These are phyloP conservation scores for Wallacemonas sp. DNA, from an alignment of 208 protist species.

Conservation along the genomic window DNA sequence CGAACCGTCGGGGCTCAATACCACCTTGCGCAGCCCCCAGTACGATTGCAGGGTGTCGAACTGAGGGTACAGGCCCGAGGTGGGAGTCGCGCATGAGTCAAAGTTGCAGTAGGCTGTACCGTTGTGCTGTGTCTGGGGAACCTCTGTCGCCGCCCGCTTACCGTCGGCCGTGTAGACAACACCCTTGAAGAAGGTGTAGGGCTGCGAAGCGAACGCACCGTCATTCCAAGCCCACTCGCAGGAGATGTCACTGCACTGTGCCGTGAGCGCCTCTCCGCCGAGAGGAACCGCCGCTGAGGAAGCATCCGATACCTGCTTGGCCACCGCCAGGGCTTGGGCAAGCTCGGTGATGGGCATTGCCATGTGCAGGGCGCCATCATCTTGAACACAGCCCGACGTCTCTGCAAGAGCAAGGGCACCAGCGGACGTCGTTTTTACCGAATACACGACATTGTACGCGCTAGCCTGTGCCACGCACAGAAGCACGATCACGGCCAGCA, in stretches of 20 bases:
- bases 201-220: conserved; percentile 49
- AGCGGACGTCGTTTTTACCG: neutral
- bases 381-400: neutral
- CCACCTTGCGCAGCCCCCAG: conserved; percentile 45
- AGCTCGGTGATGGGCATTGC: neutral
- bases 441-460: too few relatives aligned
- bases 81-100: conserved; percentile 1
- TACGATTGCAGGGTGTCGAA: conserved; percentile 37
- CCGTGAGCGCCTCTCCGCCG: conserved; percentile 38
- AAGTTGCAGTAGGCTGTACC: conserved; percentile 45
- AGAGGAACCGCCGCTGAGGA: conserved; percentile 1
- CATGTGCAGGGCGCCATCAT: conserved; percentile 5
- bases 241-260: conserved; percentile 32
- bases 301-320: neutral
- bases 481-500: too few relatives aligned
- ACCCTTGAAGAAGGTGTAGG: conserved; percentile 50
- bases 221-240: conserved; percentile 63
- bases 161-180: conserved; percentile 4
- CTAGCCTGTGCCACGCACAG: too few relatives aligned
- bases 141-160: neutral
- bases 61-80: conserved; percentile 11
- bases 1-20: conserved; percentile 29
- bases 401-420: too few relatives aligned
- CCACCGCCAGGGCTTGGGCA: neutral
- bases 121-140: neutral